These are phyloP conservation scores for Phytophthora brassicae DNA, from an alignment of 352 stramenopile species.

Conservation along the genomic window DNA sequence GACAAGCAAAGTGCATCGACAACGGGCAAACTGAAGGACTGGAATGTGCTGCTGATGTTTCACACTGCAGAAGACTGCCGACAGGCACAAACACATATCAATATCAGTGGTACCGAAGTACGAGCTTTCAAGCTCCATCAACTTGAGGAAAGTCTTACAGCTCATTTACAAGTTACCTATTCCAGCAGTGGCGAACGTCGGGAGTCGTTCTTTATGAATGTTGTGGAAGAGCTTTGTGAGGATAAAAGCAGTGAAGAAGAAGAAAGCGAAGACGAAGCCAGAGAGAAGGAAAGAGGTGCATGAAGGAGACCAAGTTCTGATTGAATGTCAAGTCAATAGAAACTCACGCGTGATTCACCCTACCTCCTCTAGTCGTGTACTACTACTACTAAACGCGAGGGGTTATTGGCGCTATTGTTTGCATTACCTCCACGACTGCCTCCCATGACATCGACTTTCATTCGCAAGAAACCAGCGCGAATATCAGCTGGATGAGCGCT, in stretches of 20 bases:
- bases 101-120: slow-evolving; percentile 72
- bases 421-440: slow-evolving; percentile 1
- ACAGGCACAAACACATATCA: slow-evolving; percentile 71
- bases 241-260: slow-evolving; percentile 10
- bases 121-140: slow-evolving; percentile 79
- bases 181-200: slow-evolving; percentile 34
- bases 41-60: slow-evolving; percentile 73
- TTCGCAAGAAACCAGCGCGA: slow-evolving; percentile 53
- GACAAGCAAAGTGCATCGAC: slow-evolving; percentile 27
- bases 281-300: background rate
- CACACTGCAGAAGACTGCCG: slow-evolving; percentile 56
- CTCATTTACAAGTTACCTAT: slow-evolving; percentile 61
- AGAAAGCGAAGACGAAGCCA: slow-evolving; percentile 6
- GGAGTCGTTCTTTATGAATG: slow-evolving; percentile 30
- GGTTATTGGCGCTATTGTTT: background rate
- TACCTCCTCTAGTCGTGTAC: background rate
- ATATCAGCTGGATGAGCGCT: slow-evolving; percentile 64
- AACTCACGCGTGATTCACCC: slow-evolving; percentile 1
- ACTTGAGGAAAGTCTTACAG: slow-evolving; percentile 70
- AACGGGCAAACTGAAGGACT: slow-evolving; percentile 31
- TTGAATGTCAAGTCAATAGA: slow-evolving; percentile 28
- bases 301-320: slow-evolving; percentile 16
- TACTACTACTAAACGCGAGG: slow-evolving; percentile 16
- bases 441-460: slow-evolving; percentile 54
- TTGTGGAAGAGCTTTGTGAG: slow-evolving; percentile 10